phyloP scores from a whole-genome alignment of 495 filamentous ascomycete species.

The Aspergillus hancockii region DNA sequence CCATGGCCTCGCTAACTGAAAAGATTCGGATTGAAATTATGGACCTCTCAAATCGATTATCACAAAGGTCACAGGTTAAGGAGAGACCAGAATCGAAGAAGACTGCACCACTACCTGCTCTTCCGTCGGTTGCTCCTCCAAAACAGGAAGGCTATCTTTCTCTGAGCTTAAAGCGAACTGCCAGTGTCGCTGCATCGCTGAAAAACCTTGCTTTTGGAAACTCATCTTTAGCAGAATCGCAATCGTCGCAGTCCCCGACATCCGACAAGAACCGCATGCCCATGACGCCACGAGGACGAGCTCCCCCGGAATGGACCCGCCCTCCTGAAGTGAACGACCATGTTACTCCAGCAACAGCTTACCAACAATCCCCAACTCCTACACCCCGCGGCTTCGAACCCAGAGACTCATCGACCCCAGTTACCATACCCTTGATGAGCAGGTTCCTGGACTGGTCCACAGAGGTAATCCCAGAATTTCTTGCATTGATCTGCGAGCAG shows the following conservation, averaged over 20 bases:
- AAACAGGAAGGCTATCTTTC: slow-evolving; percentile 68
- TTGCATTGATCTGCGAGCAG: slow-evolving; percentile 20
- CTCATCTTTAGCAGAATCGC: slow-evolving; percentile 31
- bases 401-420: slow-evolving; percentile 53
- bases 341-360: slow-evolving; percentile 63
- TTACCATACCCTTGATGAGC: slow-evolving; percentile 72
- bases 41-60: slow-evolving; percentile 53
- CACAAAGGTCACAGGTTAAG: slow-evolving; percentile 45
- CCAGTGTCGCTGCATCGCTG: slow-evolving; percentile 72
- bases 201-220: slow-evolving; percentile 66
- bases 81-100: slow-evolving; percentile 45
- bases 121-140: slow-evolving; percentile 46
- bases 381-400: slow-evolving; percentile 70
- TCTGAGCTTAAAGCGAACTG: slow-evolving; percentile 63
- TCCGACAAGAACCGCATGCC: slow-evolving; percentile 45
- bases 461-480: slow-evolving; percentile 56
- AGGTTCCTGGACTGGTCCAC: slow-evolving; percentile 93
- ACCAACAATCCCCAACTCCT: slow-evolving; percentile 75
- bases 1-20: slow-evolving; percentile 68
- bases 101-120: slow-evolving; percentile 47
- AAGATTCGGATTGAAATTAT: slow-evolving; percentile 76
- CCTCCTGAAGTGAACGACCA: slow-evolving; percentile 81
- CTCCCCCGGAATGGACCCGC: slow-evolving; percentile 68
- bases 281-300: slow-evolving; percentile 55
- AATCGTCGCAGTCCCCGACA: slow-evolving; percentile 25